These are phyloP conservation scores for Platanthera zijinensis DNA, from an alignment of 106 monocot genomes.

Conservation along the genomic window DNA sequence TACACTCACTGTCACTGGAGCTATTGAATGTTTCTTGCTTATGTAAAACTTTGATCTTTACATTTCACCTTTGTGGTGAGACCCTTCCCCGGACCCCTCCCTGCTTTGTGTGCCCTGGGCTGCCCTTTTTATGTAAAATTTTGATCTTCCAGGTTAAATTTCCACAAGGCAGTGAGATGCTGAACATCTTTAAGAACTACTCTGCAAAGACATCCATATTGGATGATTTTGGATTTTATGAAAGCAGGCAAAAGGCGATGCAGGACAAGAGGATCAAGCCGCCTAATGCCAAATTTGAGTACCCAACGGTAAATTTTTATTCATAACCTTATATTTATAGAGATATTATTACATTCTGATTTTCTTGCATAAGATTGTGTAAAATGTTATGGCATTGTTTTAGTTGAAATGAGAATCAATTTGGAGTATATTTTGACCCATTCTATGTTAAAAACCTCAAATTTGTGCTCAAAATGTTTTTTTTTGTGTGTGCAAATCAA, in stretches of 20 bases:
- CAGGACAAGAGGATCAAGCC: conserved; percentile 57
- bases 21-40: no score
- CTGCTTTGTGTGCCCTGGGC: neutral
- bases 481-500: no score
- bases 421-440: neutral
- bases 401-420: no score
- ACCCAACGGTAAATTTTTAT: conserved; percentile 21
- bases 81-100: no score
- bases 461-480: no score
- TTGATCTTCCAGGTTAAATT: conserved; percentile 58
- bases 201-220: conserved; percentile 72
- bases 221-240: conserved; percentile 82
- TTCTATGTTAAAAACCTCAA: neutral
- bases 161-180: conserved; percentile 70
- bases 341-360: no score
- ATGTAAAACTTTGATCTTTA: no score
- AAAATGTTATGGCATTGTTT: neutral
- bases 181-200: conserved; percentile 73
- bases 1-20: neutral
- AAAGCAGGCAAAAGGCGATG: conserved; percentile 76
- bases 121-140: neutral
- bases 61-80: no score
- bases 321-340: neutral
- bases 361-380: neutral
- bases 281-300: conserved; percentile 9